A percentile compares a stretch with the other conserved stretches of the same genome.
phyloP scores from a whole-genome alignment of 2,329 filamentous ascomycete genomes.

The Xylariaceae sp. region DNA sequence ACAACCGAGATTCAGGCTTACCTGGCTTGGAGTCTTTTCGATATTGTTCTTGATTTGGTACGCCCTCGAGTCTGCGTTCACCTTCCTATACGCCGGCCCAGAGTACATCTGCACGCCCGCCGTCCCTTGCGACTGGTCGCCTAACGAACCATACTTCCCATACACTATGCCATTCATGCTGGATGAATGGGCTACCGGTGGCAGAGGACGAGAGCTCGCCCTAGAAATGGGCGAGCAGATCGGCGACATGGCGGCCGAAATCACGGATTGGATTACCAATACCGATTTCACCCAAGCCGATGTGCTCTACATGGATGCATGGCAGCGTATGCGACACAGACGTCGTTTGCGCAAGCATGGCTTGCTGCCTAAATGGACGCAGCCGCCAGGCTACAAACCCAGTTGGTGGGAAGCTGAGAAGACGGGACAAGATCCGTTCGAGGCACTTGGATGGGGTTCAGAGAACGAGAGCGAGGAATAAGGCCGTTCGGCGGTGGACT shows the following conservation, averaged over 20 bases:
- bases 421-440: constrained; percentile 37
- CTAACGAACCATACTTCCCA: constrained; percentile 56
- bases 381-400: constrained; percentile 38
- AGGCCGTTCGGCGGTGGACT: neutral
- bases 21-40: constrained; percentile 43
- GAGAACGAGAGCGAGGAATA: constrained; percentile 32
- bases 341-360: constrained; percentile 48
- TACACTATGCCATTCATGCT: constrained; percentile 56
- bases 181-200: constrained; percentile 55
- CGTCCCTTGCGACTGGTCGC: constrained; percentile 49
- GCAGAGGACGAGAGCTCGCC: constrained; percentile 40
- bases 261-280: constrained; percentile 42
- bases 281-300: constrained; percentile 43
- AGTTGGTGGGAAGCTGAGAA: constrained; percentile 42
- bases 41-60: constrained; percentile 48
- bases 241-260: constrained; percentile 44
- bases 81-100: constrained; percentile 49
- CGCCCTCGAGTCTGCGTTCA: constrained; percentile 49
- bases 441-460: constrained; percentile 38
- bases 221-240: constrained; percentile 39
- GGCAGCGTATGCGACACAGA: constrained; percentile 44
- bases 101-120: constrained; percentile 40
- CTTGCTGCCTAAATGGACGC: constrained; percentile 35
- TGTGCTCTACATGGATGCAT: constrained; percentile 40
- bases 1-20: constrained; percentile 43